Evolutionary conservation across 2,329 filamentous ascomycete genomes (phyloP).

Genomic region (Ceratocystis harringtonii): DNA sequence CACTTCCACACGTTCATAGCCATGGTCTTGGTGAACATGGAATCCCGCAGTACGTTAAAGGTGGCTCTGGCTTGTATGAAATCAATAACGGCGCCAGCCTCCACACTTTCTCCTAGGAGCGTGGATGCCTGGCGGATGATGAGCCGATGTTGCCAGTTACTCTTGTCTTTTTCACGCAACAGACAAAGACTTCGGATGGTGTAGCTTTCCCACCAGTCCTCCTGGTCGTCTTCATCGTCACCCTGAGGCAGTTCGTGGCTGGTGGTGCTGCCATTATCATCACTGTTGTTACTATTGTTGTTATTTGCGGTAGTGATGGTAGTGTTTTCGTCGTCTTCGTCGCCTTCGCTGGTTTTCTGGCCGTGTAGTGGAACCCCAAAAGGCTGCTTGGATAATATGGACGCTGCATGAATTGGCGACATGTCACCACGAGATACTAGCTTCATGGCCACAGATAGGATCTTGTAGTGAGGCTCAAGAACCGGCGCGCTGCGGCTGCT

Average conservation of each 20-base stretch:
- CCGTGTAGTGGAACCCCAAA: constrained; percentile 28
- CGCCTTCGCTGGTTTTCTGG: constrained; percentile 19
- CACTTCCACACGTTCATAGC: constrained; percentile 91
- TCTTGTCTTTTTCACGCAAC: constrained; percentile 62
- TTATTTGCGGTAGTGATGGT: too few species aligned
- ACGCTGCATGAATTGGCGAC: constrained; percentile 32
- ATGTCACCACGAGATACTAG: constrained; percentile 46
- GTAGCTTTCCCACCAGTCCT: constrained; percentile 42
- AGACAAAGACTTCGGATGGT: constrained; percentile 37
- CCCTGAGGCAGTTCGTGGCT: constrained; percentile 11
- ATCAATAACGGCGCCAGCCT: constrained; percentile 25
- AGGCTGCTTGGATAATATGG: constrained; percentile 41
- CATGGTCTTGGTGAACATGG: constrained; percentile 85
- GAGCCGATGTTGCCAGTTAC: constrained; percentile 90
- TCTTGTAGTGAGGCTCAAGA: constrained; percentile 85
- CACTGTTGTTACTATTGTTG: constrained; percentile 22
- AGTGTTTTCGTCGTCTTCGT: constrained; percentile 28
- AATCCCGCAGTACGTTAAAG: constrained; percentile 57
- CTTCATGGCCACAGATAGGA: constrained; percentile 69
- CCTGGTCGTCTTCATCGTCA: constrained; percentile 36
- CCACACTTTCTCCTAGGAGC: constrained; percentile 33
- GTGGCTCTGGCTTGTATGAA: constrained; percentile 60
- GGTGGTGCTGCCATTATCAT: not conserved
- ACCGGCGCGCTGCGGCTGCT: constrained; percentile 56
- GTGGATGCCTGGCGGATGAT: constrained; percentile 55